phyloP scores from a whole-genome alignment of 805 yeast genomes.

The Candida pseudofarinosa region DNA sequence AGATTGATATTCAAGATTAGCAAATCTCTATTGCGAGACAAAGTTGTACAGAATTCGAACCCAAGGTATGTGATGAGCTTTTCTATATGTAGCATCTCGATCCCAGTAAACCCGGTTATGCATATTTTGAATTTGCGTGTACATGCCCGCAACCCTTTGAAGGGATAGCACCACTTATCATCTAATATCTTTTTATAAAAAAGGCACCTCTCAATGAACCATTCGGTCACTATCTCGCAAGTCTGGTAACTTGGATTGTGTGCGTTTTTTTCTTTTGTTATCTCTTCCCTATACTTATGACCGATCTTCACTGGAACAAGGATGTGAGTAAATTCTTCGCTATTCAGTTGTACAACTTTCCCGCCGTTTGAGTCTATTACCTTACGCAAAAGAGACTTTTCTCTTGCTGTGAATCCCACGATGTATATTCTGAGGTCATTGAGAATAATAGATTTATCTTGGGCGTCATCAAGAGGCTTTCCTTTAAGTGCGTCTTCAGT shows the following conservation, averaged over 20 bases:
- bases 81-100: slow-evolving; percentile 66
- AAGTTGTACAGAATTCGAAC: slow-evolving; percentile 44
- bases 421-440: slow-evolving; percentile 38
- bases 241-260: not conserved
- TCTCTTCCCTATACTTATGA: slow-evolving; percentile 7
- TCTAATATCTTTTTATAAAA: slow-evolving; percentile 45
- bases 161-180: slow-evolving; percentile 67
- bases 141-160: slow-evolving; percentile 28
- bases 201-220: slow-evolving; percentile 74
- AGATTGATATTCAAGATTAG: slow-evolving; percentile 51
- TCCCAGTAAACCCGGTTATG: slow-evolving; percentile 73
- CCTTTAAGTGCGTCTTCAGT: slow-evolving; percentile 5
- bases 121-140: slow-evolving; percentile 35
- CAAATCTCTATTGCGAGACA: slow-evolving; percentile 51
- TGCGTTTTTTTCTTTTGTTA: not conserved
- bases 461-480: slow-evolving; percentile 10
- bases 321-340: slow-evolving; percentile 26
- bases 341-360: slow-evolving; percentile 13
- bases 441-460: slow-evolving; percentile 28
- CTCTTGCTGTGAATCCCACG: slow-evolving; percentile 37
- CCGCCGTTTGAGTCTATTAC: slow-evolving; percentile 45
- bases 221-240: slow-evolving; percentile 58
- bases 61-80: slow-evolving; percentile 57
- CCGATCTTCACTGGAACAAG: slow-evolving; percentile 30
- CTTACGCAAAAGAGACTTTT: slow-evolving; percentile 32